These are phyloP conservation scores for Sporisorium exsertum DNA, from an alignment of 1,284 basidiomycete genomes.

Conservation along the genomic window DNA sequence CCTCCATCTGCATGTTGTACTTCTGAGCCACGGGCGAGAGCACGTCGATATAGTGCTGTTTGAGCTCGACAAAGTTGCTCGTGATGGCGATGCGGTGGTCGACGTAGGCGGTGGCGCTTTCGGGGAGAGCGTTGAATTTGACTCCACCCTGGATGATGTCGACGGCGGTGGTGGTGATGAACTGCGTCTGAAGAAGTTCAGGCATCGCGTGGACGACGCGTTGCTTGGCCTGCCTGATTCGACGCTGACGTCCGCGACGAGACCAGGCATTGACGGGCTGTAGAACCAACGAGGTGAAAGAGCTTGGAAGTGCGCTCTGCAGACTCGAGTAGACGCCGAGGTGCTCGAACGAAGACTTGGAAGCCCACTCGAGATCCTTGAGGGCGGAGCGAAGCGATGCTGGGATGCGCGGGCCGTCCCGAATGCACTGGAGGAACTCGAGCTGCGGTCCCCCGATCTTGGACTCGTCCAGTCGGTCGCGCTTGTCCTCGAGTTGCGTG, in stretches of 20 bases:
- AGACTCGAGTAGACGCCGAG: slow-evolving; percentile 20
- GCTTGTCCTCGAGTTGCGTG: slow-evolving; percentile 40
- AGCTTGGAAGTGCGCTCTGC: slow-evolving; percentile 32
- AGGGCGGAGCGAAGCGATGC: slow-evolving; percentile 70
- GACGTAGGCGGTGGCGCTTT: slow-evolving; percentile 74
- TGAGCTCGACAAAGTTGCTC: slow-evolving; percentile 73
- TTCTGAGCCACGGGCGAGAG: slow-evolving; percentile 71
- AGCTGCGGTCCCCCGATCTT: slow-evolving; percentile 58
- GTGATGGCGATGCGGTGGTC: slow-evolving; percentile 76
- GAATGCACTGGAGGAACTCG: slow-evolving; percentile 72
- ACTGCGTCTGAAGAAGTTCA: slow-evolving; percentile 70
- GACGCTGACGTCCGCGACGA: slow-evolving; percentile 34
- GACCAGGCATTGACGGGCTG: slow-evolving; percentile 37
- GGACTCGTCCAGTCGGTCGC: slow-evolving; percentile 31
- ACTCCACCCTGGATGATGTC: slow-evolving; percentile 78
- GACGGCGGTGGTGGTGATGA: slow-evolving; percentile 79
- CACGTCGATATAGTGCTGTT: slow-evolving; percentile 72
- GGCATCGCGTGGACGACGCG: slow-evolving; percentile 29
- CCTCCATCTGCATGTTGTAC: slow-evolving; percentile 70
- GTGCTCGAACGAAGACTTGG: slow-evolving; percentile 37
- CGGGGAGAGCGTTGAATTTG: slow-evolving; percentile 77
- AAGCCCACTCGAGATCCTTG: slow-evolving; percentile 60
- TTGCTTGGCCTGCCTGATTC: slow-evolving; percentile 26
- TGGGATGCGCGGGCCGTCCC: slow-evolving; percentile 73
- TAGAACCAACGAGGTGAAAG: slow-evolving; percentile 23